Percentiles rank a stretch among this genome's conserved stretches.
phyloP scores from a whole-genome alignment of 768 basidiomycete species.

The Kwoniella europaea region DNA sequence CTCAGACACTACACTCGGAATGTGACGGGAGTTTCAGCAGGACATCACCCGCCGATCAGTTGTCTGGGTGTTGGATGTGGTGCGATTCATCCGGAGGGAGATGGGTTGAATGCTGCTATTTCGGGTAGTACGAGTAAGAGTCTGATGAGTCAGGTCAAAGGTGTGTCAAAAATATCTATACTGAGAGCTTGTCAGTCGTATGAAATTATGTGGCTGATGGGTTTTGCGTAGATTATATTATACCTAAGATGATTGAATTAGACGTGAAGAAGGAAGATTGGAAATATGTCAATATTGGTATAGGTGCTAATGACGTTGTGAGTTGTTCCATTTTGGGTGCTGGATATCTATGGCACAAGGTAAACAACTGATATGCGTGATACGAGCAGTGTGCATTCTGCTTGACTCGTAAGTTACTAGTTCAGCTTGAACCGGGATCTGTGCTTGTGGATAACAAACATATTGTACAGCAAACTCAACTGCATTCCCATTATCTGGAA shows the following conservation, averaged over 20 bases:
- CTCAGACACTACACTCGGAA: conserved; percentile 27
- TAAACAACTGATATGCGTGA: neutral
- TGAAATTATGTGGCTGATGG: no score
- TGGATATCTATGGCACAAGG: neutral
- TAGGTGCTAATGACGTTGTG: conserved; percentile 55
- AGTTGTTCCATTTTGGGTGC: conserved; percentile 15
- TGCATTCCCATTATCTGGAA: conserved; percentile 24
- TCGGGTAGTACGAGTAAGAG: conserved; percentile 40
- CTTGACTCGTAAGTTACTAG: conserved; percentile 37
- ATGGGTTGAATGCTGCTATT: conserved; percentile 53
- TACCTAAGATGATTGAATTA: conserved; percentile 37
- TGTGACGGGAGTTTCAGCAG: conserved; percentile 30
- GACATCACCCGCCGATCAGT: conserved; percentile 28
- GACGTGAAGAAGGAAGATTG: conserved; percentile 39
- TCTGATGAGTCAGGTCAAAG: conserved; percentile 43
- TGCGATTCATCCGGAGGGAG: conserved; percentile 23
- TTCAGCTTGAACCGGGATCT: neutral
- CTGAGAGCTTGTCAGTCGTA: no score
- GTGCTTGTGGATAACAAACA: neutral
- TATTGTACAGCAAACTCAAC: conserved; percentile 35
- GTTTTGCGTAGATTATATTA: conserved; percentile 38
- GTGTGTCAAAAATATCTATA: conserved; percentile 23
- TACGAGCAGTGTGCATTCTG: conserved; percentile 50
- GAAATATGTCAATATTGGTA: conserved; percentile 54
- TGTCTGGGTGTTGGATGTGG: conserved; percentile 19